phyloP scores from a whole-genome alignment of 2,329 filamentous ascomycete genomes.

The Colletotrichum gigasporum region DNA sequence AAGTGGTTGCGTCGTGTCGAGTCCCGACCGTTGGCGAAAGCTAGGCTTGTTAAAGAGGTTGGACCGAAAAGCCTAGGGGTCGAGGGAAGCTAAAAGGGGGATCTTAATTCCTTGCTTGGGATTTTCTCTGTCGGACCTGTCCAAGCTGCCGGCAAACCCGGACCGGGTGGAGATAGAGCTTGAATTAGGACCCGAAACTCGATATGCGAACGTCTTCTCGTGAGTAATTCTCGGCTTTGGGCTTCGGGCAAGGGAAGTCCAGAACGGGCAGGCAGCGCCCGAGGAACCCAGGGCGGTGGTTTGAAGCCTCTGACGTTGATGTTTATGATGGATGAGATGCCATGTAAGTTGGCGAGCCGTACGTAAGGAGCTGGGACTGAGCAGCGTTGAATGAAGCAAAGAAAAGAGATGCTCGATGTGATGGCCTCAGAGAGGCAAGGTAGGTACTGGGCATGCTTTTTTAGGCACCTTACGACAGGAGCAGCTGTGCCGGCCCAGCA shows the following conservation, averaged over 20 bases:
- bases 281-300: no score
- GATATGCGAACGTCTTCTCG: background rate
- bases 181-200: background rate
- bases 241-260: no score
- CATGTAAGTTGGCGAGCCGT: background rate
- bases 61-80: slow-evolving; percentile 2
- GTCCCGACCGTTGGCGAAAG: background rate
- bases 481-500: background rate
- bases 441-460: background rate
- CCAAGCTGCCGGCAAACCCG: slow-evolving; percentile 2
- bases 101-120: background rate
- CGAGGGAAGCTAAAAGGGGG: background rate
- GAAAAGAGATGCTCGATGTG: no score
- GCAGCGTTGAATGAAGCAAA: no score
- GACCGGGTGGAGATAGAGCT: background rate
- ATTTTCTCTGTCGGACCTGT: background rate
- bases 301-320: no score
- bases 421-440: no score
- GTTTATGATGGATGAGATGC: no score
- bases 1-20: background rate
- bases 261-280: no score
- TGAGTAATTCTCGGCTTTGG: no score
- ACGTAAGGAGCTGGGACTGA: no score
- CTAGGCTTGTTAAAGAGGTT: slow-evolving; percentile 17
- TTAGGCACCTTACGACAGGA: background rate